Percentiles rank a stretch among this genome's conserved stretches.
These are phyloP conservation scores for Blumeria graminis DNA, from an alignment of 2,329 filamentous ascomycete species.

Conservation along the genomic window DNA sequence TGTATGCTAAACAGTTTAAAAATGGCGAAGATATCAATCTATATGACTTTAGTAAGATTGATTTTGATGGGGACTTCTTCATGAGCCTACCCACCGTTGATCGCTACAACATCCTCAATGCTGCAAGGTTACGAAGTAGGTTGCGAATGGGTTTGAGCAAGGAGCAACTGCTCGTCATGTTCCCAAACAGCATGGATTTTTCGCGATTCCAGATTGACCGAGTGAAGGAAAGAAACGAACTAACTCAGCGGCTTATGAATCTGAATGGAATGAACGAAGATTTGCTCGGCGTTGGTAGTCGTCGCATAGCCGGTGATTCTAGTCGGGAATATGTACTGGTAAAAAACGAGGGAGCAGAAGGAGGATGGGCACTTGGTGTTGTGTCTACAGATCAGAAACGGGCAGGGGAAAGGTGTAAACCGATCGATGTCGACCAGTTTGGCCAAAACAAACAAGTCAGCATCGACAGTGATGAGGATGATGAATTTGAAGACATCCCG, in stretches of 20 bases:
- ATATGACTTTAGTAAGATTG: conserved; percentile 97
- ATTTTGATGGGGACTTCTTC: conserved; percentile 92
- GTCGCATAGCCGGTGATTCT: conserved; percentile 58
- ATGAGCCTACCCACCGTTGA: conserved; percentile 71
- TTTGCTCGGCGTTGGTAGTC: conserved; percentile 34
- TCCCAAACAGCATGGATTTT: conserved; percentile 91
- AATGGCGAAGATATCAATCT: conserved; percentile 73
- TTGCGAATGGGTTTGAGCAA: conserved; percentile 91
- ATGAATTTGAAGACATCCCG: conserved; percentile 19
- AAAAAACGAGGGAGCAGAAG: conserved; percentile 83
- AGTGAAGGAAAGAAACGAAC: conserved; percentile 73
- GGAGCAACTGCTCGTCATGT: conserved; percentile 89
- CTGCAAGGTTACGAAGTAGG: conserved; percentile 65
- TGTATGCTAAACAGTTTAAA: conserved; percentile 82
- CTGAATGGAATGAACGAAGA: conserved; percentile 70
- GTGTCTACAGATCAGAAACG: conserved; percentile 59
- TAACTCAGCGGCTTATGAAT: conserved; percentile 87
- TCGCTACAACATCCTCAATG: conserved; percentile 92
- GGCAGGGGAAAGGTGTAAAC: conserved; percentile 55
- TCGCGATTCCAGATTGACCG: conserved; percentile 90
- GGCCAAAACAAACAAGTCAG: conserved; percentile 30
- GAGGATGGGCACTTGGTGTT: conserved; percentile 86
- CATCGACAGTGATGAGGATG: conserved; percentile 37
- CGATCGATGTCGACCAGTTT: conserved; percentile 68
- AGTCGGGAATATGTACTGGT: conserved; percentile 88